Conservation (phyloP, 1,139 yeast species). For the Groenewaldozyma auringiensis region DNA sequence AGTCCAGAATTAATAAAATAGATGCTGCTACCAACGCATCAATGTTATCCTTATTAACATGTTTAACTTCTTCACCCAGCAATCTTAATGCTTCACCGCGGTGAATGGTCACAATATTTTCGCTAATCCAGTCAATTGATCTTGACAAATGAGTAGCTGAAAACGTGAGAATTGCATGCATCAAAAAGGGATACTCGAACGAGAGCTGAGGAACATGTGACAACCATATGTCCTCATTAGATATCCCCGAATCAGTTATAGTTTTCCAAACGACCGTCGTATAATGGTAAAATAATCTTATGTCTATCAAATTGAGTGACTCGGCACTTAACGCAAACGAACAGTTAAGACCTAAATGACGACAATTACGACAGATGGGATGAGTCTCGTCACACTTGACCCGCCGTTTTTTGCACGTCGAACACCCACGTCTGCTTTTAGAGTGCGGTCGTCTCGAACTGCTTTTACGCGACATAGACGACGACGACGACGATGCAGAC, state of each 20-base stretch:
- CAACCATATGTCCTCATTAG: constrained; percentile 82
- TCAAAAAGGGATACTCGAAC: constrained; percentile 77
- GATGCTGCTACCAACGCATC: constrained; percentile 94
- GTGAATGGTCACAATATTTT: constrained; percentile 78
- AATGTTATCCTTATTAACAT: constrained; percentile 75
- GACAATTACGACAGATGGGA: constrained; percentile 74
- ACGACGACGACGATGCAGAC: too few relatives aligned
- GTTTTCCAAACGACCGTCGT: constrained; percentile 79
- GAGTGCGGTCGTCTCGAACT: constrained; percentile 58
- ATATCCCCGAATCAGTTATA: constrained; percentile 83
- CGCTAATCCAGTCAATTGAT: constrained; percentile 47
- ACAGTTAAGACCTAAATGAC: constrained; percentile 69
- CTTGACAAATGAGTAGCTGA: constrained; percentile 86
- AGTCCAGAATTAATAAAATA: constrained; percentile 79
- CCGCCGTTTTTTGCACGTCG: constrained; percentile 77
- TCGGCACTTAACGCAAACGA: constrained; percentile 24
- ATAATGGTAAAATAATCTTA: constrained; percentile 79
- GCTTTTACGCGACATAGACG: too few relatives aligned
- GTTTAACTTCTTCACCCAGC: constrained; percentile 75
- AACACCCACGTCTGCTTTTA: constrained; percentile 82
- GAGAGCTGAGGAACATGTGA: constrained; percentile 83
- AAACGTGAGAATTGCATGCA: constrained; percentile 86
- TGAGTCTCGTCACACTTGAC: constrained; percentile 88
- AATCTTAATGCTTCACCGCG: constrained; percentile 78
- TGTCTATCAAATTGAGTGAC: constrained; percentile 62